These are phyloP conservation scores for Kokia cookei DNA, from an alignment of 441 rosid genomes.

Conservation along the genomic window DNA sequence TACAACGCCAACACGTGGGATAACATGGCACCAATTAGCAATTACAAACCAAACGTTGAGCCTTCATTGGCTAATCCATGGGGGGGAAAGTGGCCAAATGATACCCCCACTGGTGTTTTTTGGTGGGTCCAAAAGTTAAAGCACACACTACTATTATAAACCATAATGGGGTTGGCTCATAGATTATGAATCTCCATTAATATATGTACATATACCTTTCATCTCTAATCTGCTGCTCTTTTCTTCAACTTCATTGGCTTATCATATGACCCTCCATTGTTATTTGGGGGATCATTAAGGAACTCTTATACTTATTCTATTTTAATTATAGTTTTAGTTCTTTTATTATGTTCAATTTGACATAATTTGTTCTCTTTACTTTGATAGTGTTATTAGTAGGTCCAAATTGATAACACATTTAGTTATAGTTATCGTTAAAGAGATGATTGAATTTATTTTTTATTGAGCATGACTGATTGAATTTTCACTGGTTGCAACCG, in stretches of 20 bases:
- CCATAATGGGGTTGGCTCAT: conserved; percentile 1
- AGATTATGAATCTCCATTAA: not conserved
- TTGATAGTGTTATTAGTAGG: too few species aligned
- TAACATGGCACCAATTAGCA: not conserved
- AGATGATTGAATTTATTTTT: not conserved
- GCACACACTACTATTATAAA: too few species aligned
- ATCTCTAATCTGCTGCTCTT: not conserved
- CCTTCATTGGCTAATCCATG: conserved; percentile 12
- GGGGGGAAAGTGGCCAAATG: not conserved
- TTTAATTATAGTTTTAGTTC: not conserved
- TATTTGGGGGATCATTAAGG: not conserved
- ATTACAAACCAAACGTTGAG: not conserved
- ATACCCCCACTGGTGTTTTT: not conserved
- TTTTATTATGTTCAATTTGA: not conserved
- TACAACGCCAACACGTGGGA: conserved; percentile 17
- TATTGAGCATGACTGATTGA: not conserved
- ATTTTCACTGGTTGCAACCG: too few species aligned
- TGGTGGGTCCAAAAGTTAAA: conserved; percentile 9
- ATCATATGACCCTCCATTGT: not conserved
- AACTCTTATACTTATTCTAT: not conserved
- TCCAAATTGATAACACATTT: too few species aligned
- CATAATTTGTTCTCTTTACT: not conserved
- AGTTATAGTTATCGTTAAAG: not conserved
- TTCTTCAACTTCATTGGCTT: not conserved
- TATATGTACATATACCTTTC: not conserved